Base-by-base conservation (phyloP, 345 rosid genomes). In the Draba incana region DNA sequence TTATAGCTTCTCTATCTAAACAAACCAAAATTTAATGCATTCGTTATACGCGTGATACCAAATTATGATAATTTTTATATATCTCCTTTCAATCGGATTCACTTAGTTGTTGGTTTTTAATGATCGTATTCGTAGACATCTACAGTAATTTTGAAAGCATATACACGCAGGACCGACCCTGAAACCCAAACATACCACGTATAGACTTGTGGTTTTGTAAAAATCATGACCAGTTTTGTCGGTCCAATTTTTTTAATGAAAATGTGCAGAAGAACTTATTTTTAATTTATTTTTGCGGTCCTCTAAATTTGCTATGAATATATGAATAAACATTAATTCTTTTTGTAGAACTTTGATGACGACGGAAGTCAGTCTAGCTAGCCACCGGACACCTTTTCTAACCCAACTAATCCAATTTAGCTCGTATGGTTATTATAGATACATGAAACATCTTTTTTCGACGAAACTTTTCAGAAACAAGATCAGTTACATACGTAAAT, bases 331-430 rank as follows among this genome's bases (percentile, higher is more conserved):
- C 35, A 31, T n/a, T 43, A 55, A 55, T 35, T 55, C 27, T 55
- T 15, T 64, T 23, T 31, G 13, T 12, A 57, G 31, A 64, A 13
- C 35, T 41, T 58, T 35, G 31, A 62, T 33, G 55, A 46, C 44
- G 28, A 44, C 52, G 39, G 6, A 28, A 27, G 10, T 15, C 46
- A 64, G 37, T 63, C 55, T 35, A 48, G 47, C 55, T 35, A 48
- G 57, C 57, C 47, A 39, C 38, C 35, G 27, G n/a, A 60, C 65
- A 37, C 25, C 1, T 33, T 44, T 23, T 37, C 57, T 49, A 49
- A 35, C 30, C 23, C 5, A 47, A 33, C 56, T 45, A 63, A 63
- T 35, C 35, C 8, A 24, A 47, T 11, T 31, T 31, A 31, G 35
- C 35, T 47, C 20, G 8, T 42, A 2, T 8, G 5, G 8, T 35